phyloP scores from a whole-genome alignment of 2,329 filamentous ascomycete genomes.

The Trichophaea hybrida region DNA sequence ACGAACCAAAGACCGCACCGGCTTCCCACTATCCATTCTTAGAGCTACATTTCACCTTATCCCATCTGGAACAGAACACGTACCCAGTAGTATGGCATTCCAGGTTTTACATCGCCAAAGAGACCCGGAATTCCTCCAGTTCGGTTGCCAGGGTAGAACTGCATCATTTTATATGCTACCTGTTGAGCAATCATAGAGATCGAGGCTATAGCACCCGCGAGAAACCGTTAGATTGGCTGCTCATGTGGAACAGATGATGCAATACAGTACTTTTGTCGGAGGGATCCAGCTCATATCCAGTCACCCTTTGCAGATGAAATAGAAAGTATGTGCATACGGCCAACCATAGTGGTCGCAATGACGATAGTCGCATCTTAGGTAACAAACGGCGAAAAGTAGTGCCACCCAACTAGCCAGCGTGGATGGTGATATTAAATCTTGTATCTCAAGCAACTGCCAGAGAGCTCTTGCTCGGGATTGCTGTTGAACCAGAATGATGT shows the following conservation, averaged over 20 bases:
- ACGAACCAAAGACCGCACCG: constrained; percentile 35
- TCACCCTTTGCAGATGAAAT: background rate
- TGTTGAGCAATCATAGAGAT: background rate
- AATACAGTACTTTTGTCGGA: constrained; percentile 9
- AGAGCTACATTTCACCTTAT: background rate
- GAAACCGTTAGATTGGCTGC: background rate
- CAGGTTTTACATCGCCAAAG: constrained; percentile 38
- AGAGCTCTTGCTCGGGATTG: too few species aligned
- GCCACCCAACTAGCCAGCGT: too few species aligned
- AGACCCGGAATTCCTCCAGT: constrained; percentile 40
- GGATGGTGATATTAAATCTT: too few species aligned
- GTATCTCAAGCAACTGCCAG: too few species aligned
- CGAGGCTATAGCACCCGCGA: background rate
- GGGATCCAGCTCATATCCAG: constrained; percentile 12
- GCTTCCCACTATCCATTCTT: constrained; percentile 37
- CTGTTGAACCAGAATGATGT: too few species aligned
- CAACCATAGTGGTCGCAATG: too few species aligned
- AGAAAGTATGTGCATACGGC: background rate
- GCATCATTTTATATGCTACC: constrained; percentile 38
- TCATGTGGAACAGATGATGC: background rate
- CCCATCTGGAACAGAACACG: background rate
- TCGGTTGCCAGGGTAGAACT: constrained; percentile 40
- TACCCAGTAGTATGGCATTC: constrained; percentile 52
- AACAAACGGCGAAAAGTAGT: too few species aligned
- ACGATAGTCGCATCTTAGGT: too few species aligned